A percentile compares a stretch with the other conserved stretches of the same genome.
These are phyloP conservation scores for Atalantia buxifolia DNA, from an alignment of 345 rosid genomes.

Conservation along the genomic window DNA sequence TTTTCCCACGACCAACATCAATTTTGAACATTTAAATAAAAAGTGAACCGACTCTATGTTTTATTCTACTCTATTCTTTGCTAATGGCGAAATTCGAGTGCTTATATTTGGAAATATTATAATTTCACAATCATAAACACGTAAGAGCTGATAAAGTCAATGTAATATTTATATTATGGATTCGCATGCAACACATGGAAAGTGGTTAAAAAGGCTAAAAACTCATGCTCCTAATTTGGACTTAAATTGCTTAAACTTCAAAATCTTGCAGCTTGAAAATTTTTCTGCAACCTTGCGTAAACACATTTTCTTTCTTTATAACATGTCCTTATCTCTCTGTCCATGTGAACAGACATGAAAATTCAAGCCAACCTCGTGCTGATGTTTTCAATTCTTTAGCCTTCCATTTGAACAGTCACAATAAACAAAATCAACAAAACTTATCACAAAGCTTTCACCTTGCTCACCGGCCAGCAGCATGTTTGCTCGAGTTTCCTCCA, in stretches of 20 bases:
- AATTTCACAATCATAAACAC: no score
- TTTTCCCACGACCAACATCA: not conserved
- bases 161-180: not conserved
- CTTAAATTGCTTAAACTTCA: not conserved
- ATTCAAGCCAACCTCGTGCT: constrained; percentile 33
- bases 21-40: no score
- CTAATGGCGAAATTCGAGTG: not conserved
- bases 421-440: not conserved
- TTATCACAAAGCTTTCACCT: not conserved
- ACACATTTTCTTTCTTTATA: not conserved
- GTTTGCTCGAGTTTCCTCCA: constrained; percentile 27
- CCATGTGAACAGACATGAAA: constrained; percentile 4
- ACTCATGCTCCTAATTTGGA: not conserved
- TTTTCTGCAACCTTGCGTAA: not conserved
- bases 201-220: not conserved
- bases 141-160: not conserved
- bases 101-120: not conserved
- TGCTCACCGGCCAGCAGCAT: constrained; percentile 20
- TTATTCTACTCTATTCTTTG: no score
- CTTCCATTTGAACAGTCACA: not conserved
- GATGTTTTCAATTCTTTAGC: not conserved
- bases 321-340: not conserved
- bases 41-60: no score
- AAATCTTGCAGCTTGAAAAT: not conserved
- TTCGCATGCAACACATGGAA: not conserved